Conservation (phyloP, 2,329 filamentous ascomycete genomes). For the Bretziella fagacearum region DNA sequence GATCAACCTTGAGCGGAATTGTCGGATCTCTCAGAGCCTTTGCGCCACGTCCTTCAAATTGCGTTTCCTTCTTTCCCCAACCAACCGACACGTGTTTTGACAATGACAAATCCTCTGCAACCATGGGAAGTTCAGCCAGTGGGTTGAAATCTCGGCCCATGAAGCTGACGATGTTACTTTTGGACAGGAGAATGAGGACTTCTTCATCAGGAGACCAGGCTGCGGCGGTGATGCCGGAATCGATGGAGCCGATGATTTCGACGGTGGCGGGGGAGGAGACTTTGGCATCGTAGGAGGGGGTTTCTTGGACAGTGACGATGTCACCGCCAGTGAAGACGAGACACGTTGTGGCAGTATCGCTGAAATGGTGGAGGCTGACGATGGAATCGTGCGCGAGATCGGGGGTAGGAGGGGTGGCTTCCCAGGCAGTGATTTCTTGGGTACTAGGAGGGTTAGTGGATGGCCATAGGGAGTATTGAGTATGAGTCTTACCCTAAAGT, state of each 20-base stretch:
- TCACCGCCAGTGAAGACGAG: conserved; percentile 80
- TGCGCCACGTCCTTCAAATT: conserved; percentile 85
- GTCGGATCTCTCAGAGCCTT: conserved; percentile 81
- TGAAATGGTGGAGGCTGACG: conserved; percentile 67
- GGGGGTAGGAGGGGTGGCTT: conserved; percentile 64
- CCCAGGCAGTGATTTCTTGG: conserved; percentile 59
- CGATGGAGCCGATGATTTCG: conserved; percentile 88
- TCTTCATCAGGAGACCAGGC: conserved; percentile 94
- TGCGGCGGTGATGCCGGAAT: conserved; percentile 76
- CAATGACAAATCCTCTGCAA: conserved; percentile 59
- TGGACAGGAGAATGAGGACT: conserved; percentile 66
- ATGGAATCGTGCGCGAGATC: conserved; percentile 60
- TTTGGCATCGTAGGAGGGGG: conserved; percentile 21
- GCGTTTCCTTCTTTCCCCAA: conserved; percentile 96
- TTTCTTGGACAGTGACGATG: conserved; percentile 67
- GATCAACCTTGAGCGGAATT: conserved; percentile 79
- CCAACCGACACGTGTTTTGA: conserved; percentile 92
- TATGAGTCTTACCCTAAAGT: conserved; percentile 18
- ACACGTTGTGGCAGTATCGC: conserved; percentile 60
- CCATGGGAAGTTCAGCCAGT: conserved; percentile 57
- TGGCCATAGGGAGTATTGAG: conserved; percentile 16
- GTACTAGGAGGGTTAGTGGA: conserved; percentile 3
- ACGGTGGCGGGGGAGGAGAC: conserved; percentile 37
- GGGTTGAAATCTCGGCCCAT: conserved; percentile 89
- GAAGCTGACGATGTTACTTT: conserved; percentile 62